phyloP scores from a whole-genome alignment of 441 rosid genomes.

The Populus hybrid region DNA sequence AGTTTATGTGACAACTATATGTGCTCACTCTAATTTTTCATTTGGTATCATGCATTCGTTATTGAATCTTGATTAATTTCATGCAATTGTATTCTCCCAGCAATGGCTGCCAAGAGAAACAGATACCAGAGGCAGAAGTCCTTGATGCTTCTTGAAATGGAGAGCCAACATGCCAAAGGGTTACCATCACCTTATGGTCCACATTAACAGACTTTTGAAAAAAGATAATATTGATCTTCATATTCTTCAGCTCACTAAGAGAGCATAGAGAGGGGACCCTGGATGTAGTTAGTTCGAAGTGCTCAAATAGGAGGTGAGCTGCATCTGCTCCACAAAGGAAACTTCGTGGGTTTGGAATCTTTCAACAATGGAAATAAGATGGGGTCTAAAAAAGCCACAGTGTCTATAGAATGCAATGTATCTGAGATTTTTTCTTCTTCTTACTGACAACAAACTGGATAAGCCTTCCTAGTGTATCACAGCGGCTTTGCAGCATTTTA shows the following conservation, averaged over 20 bases:
- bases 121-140: conserved; percentile 91
- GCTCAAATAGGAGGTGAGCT: conserved; percentile 14
- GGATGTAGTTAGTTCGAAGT: conserved; percentile 18
- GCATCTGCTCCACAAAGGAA: conserved; percentile 15
- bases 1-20: not conserved
- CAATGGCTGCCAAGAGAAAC: conserved; percentile 87
- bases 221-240: conserved; percentile 16
- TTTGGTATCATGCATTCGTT: not conserved
- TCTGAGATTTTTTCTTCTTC: conserved; percentile 11
- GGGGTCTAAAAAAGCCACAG: conserved; percentile 21
- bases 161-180: conserved; percentile 93
- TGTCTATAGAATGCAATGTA: conserved; percentile 23
- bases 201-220: conserved; percentile 26
- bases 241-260: conserved; percentile 17
- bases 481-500: conserved; percentile 23
- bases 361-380: conserved; percentile 19
- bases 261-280: conserved; percentile 22
- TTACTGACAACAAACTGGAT: conserved; percentile 22
- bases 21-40: not conserved
- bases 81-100: conserved; percentile 28
- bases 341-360: conserved; percentile 22
- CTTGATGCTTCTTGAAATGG: conserved; percentile 88
- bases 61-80: not conserved
- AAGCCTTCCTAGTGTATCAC: conserved; percentile 26
- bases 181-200: conserved; percentile 72